phyloP scores from a whole-genome alignment of 192 early-diverging fungal genomes.

The Geosiphon pyriformis region DNA sequence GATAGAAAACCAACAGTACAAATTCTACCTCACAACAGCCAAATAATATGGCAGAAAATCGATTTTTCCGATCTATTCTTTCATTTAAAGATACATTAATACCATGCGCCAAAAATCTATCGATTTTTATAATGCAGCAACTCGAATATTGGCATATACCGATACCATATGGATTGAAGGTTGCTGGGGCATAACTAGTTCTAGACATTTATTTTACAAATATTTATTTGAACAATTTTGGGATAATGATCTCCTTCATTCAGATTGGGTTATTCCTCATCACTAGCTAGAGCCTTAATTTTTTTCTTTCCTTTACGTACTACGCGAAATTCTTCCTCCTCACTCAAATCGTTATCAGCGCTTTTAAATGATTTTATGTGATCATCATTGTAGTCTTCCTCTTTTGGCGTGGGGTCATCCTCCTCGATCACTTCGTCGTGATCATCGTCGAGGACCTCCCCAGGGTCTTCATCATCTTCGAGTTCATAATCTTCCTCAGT shows the following conservation, averaged over 20 bases:
- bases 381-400: too few species aligned
- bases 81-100: background rate
- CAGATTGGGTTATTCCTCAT: constrained; percentile 41
- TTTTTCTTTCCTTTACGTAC: constrained; percentile 34
- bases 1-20: background rate
- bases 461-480: constrained; percentile 24
- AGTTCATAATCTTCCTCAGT: constrained; percentile 27
- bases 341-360: constrained; percentile 28
- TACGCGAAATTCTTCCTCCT: constrained; percentile 32
- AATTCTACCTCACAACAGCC: background rate
- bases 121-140: background rate
- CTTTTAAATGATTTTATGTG: too few species aligned
- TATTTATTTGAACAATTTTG: too few species aligned
- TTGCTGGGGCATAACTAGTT: too few species aligned
- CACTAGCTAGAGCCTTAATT: constrained; percentile 34
- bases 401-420: constrained; percentile 21
- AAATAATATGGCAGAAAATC: background rate
- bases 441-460: constrained; percentile 23
- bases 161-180: background rate
- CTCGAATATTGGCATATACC: background rate
- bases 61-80: background rate
- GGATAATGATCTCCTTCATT: too few species aligned
- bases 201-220: too few species aligned
- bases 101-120: background rate
- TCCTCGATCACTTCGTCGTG: constrained; percentile 24